Evolutionary conservation across 2,329 filamentous ascomycete species (phyloP), one percentile per base, ranked within the genome.

Genomic region (Venturiaceae sp.): DNA sequence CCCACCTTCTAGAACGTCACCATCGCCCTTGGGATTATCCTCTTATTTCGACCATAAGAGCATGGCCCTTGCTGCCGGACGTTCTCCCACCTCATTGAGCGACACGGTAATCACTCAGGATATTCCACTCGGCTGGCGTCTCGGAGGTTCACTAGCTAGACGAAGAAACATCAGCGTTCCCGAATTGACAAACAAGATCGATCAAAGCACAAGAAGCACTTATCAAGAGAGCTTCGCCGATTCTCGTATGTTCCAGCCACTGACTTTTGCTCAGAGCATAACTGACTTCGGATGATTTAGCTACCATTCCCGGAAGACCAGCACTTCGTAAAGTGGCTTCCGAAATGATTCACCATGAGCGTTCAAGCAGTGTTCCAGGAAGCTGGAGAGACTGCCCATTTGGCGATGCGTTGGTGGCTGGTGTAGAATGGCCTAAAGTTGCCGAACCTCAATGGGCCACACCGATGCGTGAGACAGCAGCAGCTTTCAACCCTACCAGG

Each of bases 81-180:
- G 71, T 36, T 74, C 72, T 19, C 62, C 67, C 14, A 73, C 71
- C 44, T 73, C 72, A 26, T 63, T 74, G 36, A 72, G 71, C 62
- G 72, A 74, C 60, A 73, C 71, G 53, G 69, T 69, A 58, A 65
- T 69, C 8, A 62, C 63, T 16, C 62, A 66, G 21, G 70, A 72
- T 33, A 63, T 59, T 39, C 60, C 67, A 41, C 68, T 67, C 23
- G 68, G 69, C 61, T 70, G 69, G 70, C 68, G 52, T 19, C 44
- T 58, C 19, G 66, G 67, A 55, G 66, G 69, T 46, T 72, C 71
- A 28, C 64, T 74, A 53, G 70, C 71, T 41, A 66, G 71, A 57
- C 65, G 72, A 56, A 66, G 72, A 53, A 73, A 74, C 60, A 66
- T 74, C 64, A 74, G 72, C 61, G 70, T 74, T 32, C 69, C 72